Conservation (phyloP, 306 rosid genomes). For the Lupinus albus region DNA sequence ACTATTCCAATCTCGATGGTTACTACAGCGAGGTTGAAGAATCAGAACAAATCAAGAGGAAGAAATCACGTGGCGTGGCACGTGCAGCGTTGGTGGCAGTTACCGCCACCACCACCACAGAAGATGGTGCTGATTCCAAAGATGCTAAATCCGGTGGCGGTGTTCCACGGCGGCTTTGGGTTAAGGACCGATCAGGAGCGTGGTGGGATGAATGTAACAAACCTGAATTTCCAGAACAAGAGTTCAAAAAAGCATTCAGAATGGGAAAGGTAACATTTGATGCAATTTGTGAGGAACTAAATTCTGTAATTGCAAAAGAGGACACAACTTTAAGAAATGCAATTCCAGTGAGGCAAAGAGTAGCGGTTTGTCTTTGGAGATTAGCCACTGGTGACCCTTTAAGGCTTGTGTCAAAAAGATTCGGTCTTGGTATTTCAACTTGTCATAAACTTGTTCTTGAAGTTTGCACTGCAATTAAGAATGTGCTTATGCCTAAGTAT, state of each 20-base stretch:
- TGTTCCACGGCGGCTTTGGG: slow-evolving; percentile 71
- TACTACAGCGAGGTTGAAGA: slow-evolving; percentile 58
- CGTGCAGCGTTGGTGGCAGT: too few species aligned
- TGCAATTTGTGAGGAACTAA: slow-evolving; percentile 74
- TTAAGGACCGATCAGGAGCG: slow-evolving; percentile 81
- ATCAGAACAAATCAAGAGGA: slow-evolving; percentile 50
- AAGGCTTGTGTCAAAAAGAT: slow-evolving; percentile 65
- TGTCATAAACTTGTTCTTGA: slow-evolving; percentile 83
- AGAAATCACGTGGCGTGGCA: slow-evolving; percentile 45
- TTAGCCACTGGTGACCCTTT: slow-evolving; percentile 90
- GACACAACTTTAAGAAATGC: slow-evolving; percentile 73
- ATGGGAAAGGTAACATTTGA: slow-evolving; percentile 76
- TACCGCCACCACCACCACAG: slow-evolving; percentile 20
- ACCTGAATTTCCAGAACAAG: slow-evolving; percentile 76
- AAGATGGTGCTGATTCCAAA: background rate
- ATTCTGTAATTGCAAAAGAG: slow-evolving; percentile 72
- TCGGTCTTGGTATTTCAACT: slow-evolving; percentile 83
- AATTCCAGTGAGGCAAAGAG: slow-evolving; percentile 82
- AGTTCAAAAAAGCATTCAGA: slow-evolving; percentile 73
- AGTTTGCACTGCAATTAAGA: slow-evolving; percentile 73
- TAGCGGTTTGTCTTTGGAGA: slow-evolving; percentile 86
- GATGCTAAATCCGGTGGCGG: slow-evolving; percentile 29
- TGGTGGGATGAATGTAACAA: slow-evolving; percentile 91
- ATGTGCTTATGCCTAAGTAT: slow-evolving; percentile 76
- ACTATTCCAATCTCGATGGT: slow-evolving; percentile 51